phyloP scores from a whole-genome alignment of 257 asterid species.

The Henckelia pumila region DNA sequence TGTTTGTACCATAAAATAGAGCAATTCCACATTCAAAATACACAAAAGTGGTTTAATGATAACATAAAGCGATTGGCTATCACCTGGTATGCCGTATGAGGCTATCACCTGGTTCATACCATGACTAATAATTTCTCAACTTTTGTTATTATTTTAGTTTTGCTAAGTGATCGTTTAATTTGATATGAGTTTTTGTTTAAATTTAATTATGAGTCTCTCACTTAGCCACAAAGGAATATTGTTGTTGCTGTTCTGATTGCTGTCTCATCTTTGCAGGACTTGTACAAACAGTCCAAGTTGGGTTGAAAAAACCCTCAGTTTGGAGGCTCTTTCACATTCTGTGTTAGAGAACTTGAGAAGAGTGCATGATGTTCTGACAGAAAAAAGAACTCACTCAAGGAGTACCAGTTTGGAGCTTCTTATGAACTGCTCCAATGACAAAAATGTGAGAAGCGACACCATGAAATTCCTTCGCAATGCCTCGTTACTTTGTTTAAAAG shows the following conservation, averaged over 20 bases:
- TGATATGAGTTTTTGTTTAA: not conserved
- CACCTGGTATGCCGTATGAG: too few relatives aligned
- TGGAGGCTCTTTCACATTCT: constrained; percentile 61
- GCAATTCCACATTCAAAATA: too few relatives aligned
- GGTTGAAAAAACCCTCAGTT: constrained; percentile 61
- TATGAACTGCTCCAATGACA: constrained; percentile 49
- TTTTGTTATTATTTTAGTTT: too few relatives aligned
- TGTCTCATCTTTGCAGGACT: constrained; percentile 50
- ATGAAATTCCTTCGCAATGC: constrained; percentile 87
- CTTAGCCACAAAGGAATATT: not conserved
- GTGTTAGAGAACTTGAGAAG: constrained; percentile 58
- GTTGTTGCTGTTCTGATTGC: constrained; percentile 9
- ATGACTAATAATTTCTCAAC: too few relatives aligned
- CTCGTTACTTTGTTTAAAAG: constrained; percentile 66
- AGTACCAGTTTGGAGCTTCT: constrained; percentile 55
- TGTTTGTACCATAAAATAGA: too few relatives aligned
- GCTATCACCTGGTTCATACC: too few relatives aligned
- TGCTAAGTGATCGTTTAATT: not conserved
- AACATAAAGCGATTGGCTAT: too few relatives aligned
- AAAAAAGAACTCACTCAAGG: constrained; percentile 33
- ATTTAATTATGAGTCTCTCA: not conserved
- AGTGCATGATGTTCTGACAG: constrained; percentile 40
- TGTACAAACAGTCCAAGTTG: constrained; percentile 90
- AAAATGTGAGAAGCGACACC: constrained; percentile 57
- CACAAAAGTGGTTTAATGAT: too few relatives aligned